These are phyloP conservation scores for Phylloporus sp. DNA, from an alignment of 768 basidiomycete genomes.

Conservation along the genomic window DNA sequence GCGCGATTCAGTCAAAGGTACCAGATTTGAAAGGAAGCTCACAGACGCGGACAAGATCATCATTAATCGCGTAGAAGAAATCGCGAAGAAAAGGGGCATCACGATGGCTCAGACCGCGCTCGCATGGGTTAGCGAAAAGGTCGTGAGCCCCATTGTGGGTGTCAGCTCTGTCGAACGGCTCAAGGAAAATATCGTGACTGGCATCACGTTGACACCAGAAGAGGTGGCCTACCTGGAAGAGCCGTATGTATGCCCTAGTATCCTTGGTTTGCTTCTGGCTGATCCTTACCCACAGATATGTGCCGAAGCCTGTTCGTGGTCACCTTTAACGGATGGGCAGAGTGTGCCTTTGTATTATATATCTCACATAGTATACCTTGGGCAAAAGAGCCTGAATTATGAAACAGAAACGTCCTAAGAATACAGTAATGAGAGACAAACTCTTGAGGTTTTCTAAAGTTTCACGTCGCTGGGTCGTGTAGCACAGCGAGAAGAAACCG, in stretches of 20 bases:
- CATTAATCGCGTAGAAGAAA: conserved; percentile 33
- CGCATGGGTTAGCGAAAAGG: conserved; percentile 40
- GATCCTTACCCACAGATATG: conserved; percentile 12
- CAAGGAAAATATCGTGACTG: conserved; percentile 26
- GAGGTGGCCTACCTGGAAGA: conserved; percentile 32
- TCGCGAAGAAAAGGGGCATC: conserved; percentile 33
- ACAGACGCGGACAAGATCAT: conserved; percentile 33
- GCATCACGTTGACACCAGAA: conserved; percentile 24
- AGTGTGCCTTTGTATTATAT: conserved; percentile 3
- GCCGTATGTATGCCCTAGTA: conserved; percentile 16
- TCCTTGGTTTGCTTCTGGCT: background rate
- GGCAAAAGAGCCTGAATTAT: conserved; percentile 5
- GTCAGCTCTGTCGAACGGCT: conserved; percentile 32
- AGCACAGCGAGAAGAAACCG: conserved; percentile 80
- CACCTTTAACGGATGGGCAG: conserved; percentile 6
- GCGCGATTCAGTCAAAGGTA: conserved; percentile 12
- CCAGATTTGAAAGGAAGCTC: conserved; percentile 19
- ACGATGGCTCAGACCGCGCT: conserved; percentile 45
- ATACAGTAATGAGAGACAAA: conserved; percentile 8
- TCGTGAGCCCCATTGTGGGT: conserved; percentile 44
- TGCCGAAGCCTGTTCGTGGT: conserved; percentile 16
- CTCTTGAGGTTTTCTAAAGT: background rate
- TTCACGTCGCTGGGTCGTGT: conserved; percentile 62
- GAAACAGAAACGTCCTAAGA: conserved; percentile 6
- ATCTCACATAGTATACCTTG: background rate